Base-by-base conservation (phyloP, 2,329 filamentous ascomycete genomes). In the Exophiala sideris region DNA sequence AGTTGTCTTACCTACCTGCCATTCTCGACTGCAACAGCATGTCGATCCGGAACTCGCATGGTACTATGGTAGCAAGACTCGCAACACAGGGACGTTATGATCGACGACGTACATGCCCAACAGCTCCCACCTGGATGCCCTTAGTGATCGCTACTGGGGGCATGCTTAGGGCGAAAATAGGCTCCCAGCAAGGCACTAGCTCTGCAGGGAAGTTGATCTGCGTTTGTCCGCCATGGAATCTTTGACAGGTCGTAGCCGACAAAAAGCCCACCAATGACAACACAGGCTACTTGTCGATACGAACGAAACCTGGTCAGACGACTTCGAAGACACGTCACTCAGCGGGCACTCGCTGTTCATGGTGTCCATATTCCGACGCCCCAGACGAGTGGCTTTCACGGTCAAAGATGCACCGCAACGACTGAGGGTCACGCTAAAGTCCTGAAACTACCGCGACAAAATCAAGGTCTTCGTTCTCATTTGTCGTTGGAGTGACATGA, bases 151-250 rank as follows among this genome's bases (percentile, higher is more conserved):
- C 24, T 39, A 20, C 21, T 10, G 35, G 48, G 48, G 40, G 20
- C 32, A 50, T 40, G 40, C 39, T 32, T 29, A 24, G 48, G 38
- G 38, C 12, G 29, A 21, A 35, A 44, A 44, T 50, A 21, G 39
- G 20, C 12, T 29, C 12, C 32, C 45, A 16, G 20, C 18, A 24
- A 14, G 34, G 38, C 16, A 33, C 18, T n/a, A 38, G 8, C 39
- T 45, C 21, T 44, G 45, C 50, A 48, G 32, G 38, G 50, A 42
- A 48, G 35, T 29, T 53, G 50, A 53, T 48, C 35, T 52, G 50
- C 50, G 40, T 40, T 11, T 42, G 24, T 18, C 12, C 14, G 24
- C 47, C n/a, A n/a, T 7, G 20, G 6, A 33, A 20, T 20, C 21
- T 11, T n/a, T 32, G 21, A n/a, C 29, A 24, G 21, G 14, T 20